These are phyloP conservation scores for Capronia epimyces DNA, from an alignment of 2,329 filamentous ascomycete genomes.

Conservation along the genomic window DNA sequence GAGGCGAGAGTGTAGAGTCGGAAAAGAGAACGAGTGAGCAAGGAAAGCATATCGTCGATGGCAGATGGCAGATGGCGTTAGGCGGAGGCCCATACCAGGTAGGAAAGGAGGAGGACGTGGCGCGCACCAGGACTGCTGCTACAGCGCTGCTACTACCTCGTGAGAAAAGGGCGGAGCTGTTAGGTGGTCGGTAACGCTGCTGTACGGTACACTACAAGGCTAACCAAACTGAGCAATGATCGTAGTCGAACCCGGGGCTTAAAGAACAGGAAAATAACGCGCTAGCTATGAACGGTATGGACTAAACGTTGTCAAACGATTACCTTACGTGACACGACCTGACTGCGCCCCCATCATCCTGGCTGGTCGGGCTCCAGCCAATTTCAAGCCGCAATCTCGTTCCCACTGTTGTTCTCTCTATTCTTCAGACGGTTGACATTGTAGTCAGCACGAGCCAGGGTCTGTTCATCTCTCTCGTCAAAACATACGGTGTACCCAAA, in stretches of 20 bases:
- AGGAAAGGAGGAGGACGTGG: slow-evolving; percentile 9
- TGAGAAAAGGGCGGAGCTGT: not conserved
- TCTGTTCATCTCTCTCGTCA: not conserved
- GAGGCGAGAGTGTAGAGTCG: not conserved
- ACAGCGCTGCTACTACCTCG: not conserved
- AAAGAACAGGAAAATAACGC: not conserved
- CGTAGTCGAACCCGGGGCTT: not conserved
- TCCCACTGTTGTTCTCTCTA: slow-evolving; percentile 6
- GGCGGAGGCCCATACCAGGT: slow-evolving; percentile 6
- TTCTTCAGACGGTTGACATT: not conserved
- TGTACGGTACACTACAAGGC: not conserved
- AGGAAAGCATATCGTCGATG: slow-evolving; percentile 11
- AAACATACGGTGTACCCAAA: no score
- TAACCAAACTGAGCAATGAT: slow-evolving; percentile 1
- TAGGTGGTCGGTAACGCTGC: not conserved
- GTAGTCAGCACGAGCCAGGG: not conserved
- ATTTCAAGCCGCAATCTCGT: slow-evolving; percentile 21
- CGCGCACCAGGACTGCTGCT: not conserved
- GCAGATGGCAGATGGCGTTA: not conserved
- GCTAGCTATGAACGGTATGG: slow-evolving; percentile 5
- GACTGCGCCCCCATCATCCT: slow-evolving; percentile 3
- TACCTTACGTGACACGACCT: slow-evolving; percentile 14
- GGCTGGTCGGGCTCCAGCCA: slow-evolving; percentile 6
- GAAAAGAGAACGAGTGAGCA: slow-evolving; percentile 7
- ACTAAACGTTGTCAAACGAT: slow-evolving; percentile 9